Evolutionary conservation across 1,284 basidiomycete species (phyloP), one percentile per base, ranked within the genome.

Genomic region (Abortiporus biennis): DNA sequence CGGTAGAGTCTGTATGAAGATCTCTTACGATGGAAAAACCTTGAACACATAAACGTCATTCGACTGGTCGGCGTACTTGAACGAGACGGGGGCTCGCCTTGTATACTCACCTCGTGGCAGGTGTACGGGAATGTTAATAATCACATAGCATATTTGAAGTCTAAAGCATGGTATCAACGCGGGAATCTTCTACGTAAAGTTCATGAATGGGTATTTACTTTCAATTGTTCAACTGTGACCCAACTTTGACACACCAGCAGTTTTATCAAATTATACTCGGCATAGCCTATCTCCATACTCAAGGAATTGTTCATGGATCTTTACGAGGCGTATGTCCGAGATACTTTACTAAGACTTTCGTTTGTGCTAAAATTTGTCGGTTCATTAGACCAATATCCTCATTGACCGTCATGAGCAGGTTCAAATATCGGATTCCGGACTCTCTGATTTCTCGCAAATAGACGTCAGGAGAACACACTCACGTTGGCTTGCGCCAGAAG

Each of bases 271-370:
- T 46, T 17, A 35, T 27, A 6, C 19, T 22, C 20, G 45, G 45
- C 13, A 17, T 46, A 9, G 27, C n/a, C 11, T 46, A 46, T 23
- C 45, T 46, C 17, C 45, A 46, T 22, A 22, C 30, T 16, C 22
- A 36, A n/a, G 8, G 35, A 13, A 23, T 46, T 20, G 33, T 46
- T 1, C 45, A 46, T 19, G 45, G 45, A 19, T 40, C 43, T 31
- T 22, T 46, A n/a, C 33, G 41, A 16, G 45, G 45, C 16, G 45
- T 46, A 31, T 17, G 45, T 33, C 2, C 9, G 27, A 29, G 9
- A 29, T 29, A n/a, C 9, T 29, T 8, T 8, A 8, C 8, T n/a
- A 8, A 9, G 8, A n/a, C 9, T 9, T 9, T 29, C n/a, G 27
- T 29, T 9, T 8, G 17, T 35, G 33, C 8, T 35, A 35, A 35